Evolutionary conservation across 140 eudicot genomes (phyloP), one percentile per base, ranked within the genome.

Genomic region (Ambrosia hybrid): DNA sequence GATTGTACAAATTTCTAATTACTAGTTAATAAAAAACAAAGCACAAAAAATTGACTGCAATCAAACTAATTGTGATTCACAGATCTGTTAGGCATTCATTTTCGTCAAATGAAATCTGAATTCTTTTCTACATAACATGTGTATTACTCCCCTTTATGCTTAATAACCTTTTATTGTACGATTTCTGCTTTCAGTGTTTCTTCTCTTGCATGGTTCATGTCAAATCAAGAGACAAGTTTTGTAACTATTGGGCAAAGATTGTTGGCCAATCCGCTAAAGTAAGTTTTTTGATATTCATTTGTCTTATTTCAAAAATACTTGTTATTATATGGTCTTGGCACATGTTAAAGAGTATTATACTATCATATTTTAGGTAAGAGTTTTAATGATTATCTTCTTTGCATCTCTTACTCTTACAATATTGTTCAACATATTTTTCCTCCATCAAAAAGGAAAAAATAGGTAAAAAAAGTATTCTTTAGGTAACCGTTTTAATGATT

Each of bases 151-250:
- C 30, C 30, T 21, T 21, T 21, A 21, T 21, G 30, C 30, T 21
- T 21, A 21, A 21, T 21, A 21, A 21, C 30, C 30, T 21, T 21
- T 21, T 1, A 21, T 21, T 21, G 30, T 21, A 21, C 30, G 30
- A 21, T 21, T 62, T 69, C 56, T 46, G 52, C 39, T 74, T 30
- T 79, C 84, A 90, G 97, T 90, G 97, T 93, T 67, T 93, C 98
- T 68, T 90, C 97, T 67, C 96, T 93, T 77, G 97, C 97, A 49
- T 90, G 97, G 98, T 93, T 90, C 84, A 93, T 93, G 98, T 93
- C 98, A 52, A 87, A 77, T 45, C 98, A 93, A 66, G 98, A 93
- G 85, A 90, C 85, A 26, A 93, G 98, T 77, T 93, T 93, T 70
- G 98, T 93, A 52, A 93, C 98, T 37, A 90, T 93, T 80, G 98